Conservation (phyloP, 2,329 filamentous ascomycete genomes). For the Fonsecaea nubica region DNA sequence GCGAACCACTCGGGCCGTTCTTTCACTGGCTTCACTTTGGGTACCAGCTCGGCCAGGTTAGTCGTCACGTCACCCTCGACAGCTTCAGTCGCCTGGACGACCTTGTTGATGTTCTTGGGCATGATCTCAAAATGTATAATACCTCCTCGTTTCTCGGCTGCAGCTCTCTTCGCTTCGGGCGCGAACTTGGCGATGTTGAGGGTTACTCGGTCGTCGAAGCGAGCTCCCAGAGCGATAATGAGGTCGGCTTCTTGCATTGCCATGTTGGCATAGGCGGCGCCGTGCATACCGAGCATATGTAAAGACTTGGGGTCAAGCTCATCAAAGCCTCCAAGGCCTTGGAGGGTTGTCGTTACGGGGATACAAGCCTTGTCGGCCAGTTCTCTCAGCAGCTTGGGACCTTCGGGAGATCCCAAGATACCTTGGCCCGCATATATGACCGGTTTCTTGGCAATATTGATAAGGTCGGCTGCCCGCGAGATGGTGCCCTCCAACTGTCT, state of each 20-base stretch:
- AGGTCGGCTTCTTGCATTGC: slow-evolving; percentile 96
- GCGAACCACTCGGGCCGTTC: slow-evolving; percentile 84
- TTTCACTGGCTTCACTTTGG: slow-evolving; percentile 68
- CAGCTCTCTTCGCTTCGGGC: slow-evolving; percentile 83
- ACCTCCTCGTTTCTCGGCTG: slow-evolving; percentile 82
- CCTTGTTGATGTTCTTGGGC: slow-evolving; percentile 99
- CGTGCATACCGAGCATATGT: slow-evolving; percentile 99
- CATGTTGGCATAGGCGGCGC: slow-evolving; percentile 96
- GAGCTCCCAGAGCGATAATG: slow-evolving; percentile 89
- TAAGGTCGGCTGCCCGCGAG: slow-evolving; percentile 75
- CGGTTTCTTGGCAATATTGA: slow-evolving; percentile 91
- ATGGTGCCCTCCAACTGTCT: slow-evolving; percentile 77
- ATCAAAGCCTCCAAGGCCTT: slow-evolving; percentile 89
- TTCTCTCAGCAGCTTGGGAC: slow-evolving; percentile 78
- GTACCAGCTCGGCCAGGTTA: slow-evolving; percentile 78
- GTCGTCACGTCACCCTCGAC: slow-evolving; percentile 88
- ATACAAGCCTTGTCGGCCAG: slow-evolving; percentile 90
- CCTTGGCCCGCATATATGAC: slow-evolving; percentile 95
- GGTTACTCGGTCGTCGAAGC: slow-evolving; percentile 97
- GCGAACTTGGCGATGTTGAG: slow-evolving; percentile 83
- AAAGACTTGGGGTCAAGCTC: slow-evolving; percentile 92
- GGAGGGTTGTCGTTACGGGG: slow-evolving; percentile 93
- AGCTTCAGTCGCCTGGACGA: slow-evolving; percentile 93
- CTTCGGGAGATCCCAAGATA: slow-evolving; percentile 78
- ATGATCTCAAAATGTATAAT: slow-evolving; percentile 98